Evolutionary conservation across 345 rosid species (phyloP).

Genomic region (Lepidium sativum): DNA sequence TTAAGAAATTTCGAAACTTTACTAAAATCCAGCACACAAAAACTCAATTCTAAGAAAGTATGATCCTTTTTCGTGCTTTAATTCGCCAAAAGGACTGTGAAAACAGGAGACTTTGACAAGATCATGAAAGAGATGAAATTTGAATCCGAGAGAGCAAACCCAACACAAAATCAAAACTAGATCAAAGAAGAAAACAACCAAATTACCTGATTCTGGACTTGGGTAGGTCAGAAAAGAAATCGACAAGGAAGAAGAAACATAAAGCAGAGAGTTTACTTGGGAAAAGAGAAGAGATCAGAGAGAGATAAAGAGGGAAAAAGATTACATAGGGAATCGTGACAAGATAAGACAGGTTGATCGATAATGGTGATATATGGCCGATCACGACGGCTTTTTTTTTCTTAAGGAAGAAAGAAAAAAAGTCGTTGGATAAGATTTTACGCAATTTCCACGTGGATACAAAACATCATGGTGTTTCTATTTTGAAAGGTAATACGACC

Average conservation of each 20-base stretch:
- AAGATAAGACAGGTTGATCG: constrained; percentile 25
- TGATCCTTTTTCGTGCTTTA: background rate
- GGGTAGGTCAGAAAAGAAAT: background rate
- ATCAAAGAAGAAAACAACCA: background rate
- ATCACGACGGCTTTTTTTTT: constrained; percentile 21
- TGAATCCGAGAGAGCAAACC: background rate
- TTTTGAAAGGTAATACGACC: background rate
- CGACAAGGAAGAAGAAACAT: constrained; percentile 19
- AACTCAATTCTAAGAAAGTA: background rate
- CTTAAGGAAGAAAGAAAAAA: background rate
- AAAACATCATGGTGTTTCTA: background rate
- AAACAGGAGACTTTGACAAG: background rate
- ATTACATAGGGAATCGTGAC: constrained; percentile 22
- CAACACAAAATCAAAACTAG: background rate
- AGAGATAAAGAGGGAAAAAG: background rate
- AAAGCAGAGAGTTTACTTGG: constrained; percentile 23
- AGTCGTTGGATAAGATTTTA: constrained; percentile 23
- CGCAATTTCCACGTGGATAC: constrained; percentile 11
- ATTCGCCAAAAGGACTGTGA: background rate
- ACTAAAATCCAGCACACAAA: background rate
- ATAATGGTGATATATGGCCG: constrained; percentile 22
- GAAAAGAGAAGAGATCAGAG: background rate
- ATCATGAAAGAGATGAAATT: background rate
- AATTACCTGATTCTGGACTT: background rate
- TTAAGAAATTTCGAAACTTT: background rate